Base-by-base conservation (phyloP, 805 yeast species). In the Sporopachydermia lactativora region DNA sequence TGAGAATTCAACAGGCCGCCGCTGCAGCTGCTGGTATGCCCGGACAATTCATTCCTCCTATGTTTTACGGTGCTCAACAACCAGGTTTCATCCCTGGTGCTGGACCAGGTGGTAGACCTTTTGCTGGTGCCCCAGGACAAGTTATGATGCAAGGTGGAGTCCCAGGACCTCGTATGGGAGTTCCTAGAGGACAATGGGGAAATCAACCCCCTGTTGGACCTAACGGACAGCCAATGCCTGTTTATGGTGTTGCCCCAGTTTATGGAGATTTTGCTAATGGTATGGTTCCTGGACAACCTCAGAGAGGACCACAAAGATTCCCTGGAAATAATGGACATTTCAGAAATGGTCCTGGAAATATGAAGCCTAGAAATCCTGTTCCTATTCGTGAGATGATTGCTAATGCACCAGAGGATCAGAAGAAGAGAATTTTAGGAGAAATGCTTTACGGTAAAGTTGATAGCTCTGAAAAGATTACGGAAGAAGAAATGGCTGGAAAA, bases 341-440 rank as follows among this genome's bases (percentile, higher is more conserved):
- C 31, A 24, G 31, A 24, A 24, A 24, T 24, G 31, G 31, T 24
- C 31, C 31, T 8, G n/a, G 31, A 8, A 24, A 24, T n/a, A n/a
- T 24, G 31, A 24, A 24, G 31, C 31, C 31, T n/a, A 24, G 31
- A 24, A 24, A 8, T n/a, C 31, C 8, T 8, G n/a, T 24, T 24
- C 31, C 31, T n/a, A n/a, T 24, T 24, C 8, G 31, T 8, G 31
- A 24, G n/a, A n/a, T 24, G 13, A 8, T 24, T 24, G 31, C 31
- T n/a, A 24, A 24, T n/a, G 31, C 31, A 8, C 92, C 84, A 61
- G 83, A 76, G 58, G 92, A 81, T 60, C 89, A 83, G 67, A 95
- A 86, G 72, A 89, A 89, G 84, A 89, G 94, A 75, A 75, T 86
- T 60, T 75, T 92, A 60, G 98, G 98, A 68, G 96, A 92, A 74